Conservation (phyloP, 768 basidiomycete genomes). For the Collybia mongolica region DNA sequence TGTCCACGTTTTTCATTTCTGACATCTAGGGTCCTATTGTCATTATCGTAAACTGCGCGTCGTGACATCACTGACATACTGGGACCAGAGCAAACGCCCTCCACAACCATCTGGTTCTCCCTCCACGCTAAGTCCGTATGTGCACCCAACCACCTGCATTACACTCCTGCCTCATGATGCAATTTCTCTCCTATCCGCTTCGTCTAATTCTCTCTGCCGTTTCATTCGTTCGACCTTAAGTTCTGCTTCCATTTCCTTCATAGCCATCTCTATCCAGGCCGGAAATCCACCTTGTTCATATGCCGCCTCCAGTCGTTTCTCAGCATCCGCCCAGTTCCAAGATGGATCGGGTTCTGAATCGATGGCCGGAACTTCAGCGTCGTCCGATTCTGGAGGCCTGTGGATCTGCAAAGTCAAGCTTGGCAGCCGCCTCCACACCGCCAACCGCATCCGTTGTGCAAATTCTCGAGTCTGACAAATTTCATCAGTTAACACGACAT, state of each 20-base stretch:
- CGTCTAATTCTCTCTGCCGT: constrained; percentile 21
- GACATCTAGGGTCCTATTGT: no score
- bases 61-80: no score
- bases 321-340: constrained; percentile 55
- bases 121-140: no score
- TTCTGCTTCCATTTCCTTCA: constrained; percentile 60
- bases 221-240: constrained; percentile 44
- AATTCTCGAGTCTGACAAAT: constrained; percentile 54
- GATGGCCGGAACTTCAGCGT: constrained; percentile 9
- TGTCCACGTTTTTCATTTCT: no score
- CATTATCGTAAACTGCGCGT: no score
- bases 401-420: constrained; percentile 51
- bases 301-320: constrained; percentile 51
- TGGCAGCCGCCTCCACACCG: constrained; percentile 47
- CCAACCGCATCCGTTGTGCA: constrained; percentile 51
- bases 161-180: background rate
- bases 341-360: constrained; percentile 18
- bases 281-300: constrained; percentile 60
- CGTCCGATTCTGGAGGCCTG: constrained; percentile 33
- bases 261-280: constrained; percentile 52
- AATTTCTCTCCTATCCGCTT: background rate
- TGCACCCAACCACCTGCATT: no score
- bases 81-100: no score
- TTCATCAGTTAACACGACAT: background rate
- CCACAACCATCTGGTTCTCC: no score